Evolutionary conservation across 768 basidiomycete genomes (phyloP), one percentile per base, ranked within the genome.

Genomic region (Psilocybe cyanescens): DNA sequence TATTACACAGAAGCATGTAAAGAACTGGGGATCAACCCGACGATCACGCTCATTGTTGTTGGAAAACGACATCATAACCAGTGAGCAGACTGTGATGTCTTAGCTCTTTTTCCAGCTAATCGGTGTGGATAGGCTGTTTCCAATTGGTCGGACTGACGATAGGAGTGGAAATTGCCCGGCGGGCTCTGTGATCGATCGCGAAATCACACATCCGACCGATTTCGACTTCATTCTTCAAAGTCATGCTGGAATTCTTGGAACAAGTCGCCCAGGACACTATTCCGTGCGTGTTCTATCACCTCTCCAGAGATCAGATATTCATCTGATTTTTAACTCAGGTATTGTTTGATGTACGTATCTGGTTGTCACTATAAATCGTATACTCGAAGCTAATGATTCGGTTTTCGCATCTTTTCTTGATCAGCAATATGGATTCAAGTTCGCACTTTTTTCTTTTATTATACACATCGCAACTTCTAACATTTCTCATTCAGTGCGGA

Each of bases 151-250:
- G 0, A 59, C 86, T 4, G 80, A 76, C 0, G 91, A 92, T 63
- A 79, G 77, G 55, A 89, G 85, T 58, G 88, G 87, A 2, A 94
- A 94, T 67, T 88, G 86, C 65, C 84, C 82, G 1, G 90, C 92
- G 0, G 92, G 92, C 7, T 91, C 91, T 0, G 89, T 94, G 12
- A 82, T 92, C 24, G 92, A 94, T 67, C 78, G 78, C 1, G 87
- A 85, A 3, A 85, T 92, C 46, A 81, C 83, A 0, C 88, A 90
- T 66, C 90, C 91, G 0, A 82, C 83, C 0, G 89, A 91, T 57
- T 87, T 88, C 39, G 92, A 94, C 65, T 94, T 86, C 71, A 93
- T 90, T 66, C 78, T 94, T 3, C 87, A 87, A 67, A 89, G 87
- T 55, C 92, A 94, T 59, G 90, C 83, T 0, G 92, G 91, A 11